Evolutionary conservation across 2,329 filamentous ascomycete species (phyloP), one percentile per base, ranked within the genome.

Genomic region (Graphiopsis chlorocephala): DNA sequence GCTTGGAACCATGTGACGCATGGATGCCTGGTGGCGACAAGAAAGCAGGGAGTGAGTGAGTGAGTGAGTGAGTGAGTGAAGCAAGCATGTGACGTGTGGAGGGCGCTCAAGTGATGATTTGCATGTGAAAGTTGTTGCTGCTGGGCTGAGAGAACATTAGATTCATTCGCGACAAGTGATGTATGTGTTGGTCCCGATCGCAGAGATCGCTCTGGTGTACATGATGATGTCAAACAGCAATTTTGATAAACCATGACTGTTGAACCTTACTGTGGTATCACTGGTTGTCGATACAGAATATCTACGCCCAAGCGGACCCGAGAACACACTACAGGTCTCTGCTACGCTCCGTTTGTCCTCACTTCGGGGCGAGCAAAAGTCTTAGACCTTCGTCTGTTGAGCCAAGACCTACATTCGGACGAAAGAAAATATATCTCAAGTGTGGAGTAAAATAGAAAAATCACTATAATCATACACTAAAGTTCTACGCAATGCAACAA

Each of bases 401-500:
- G 23, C 38, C 7, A 23, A 10, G 8, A 23, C 20, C 8, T 20
- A 12, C 3, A 23, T 45, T 20, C n/a, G 5, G n/a, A 20, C 23
- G 14, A 4, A 28, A 11, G 48, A 29, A n/a, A 28, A 52, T n/a
- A 25, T 31, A 14, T 31, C n/a, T 12, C 17, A 53, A 31, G 50
- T 15, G 23, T 17, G 15, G 20, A 35, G 11, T 23, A 33, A 38
- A 56, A 35, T 12, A 26, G 20, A 56, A 31, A 31, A 53, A 14
- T 38, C 42, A 31, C 45, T 35, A 20, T 62, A 55, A 55, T 62
- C 31, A 62, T 62, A 62, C 60, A 62, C 29, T 61, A 38, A 14
- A 45, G 38, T 28, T 23, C 60, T 55, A 62, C 48, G 60, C 48
- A 62, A 62, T 55, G 47, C 59, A 61, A 50, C 59, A 52, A 52